Evolutionary conservation across 1,284 basidiomycete genomes (phyloP).

Genomic region (Apiotrichum sp.): DNA sequence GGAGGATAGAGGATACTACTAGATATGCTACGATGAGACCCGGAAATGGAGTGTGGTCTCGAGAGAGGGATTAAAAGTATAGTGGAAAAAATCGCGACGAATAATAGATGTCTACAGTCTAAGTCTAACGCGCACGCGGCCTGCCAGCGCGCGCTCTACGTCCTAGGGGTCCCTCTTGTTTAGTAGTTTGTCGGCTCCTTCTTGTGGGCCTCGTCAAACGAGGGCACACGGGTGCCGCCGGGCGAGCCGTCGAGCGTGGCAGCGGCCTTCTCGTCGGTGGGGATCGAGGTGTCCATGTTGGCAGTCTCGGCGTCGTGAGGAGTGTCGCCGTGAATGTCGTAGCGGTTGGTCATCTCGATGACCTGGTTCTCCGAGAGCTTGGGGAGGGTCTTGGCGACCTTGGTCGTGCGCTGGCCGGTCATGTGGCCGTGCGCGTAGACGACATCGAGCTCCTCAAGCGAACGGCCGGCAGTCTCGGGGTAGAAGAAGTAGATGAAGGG

Average conservation of each 20-base stretch:
- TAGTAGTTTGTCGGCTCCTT: neutral
- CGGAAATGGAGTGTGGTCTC: no score
- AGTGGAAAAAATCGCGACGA: no score
- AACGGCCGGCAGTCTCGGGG: conserved; percentile 38
- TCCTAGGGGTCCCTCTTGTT: no score
- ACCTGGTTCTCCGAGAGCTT: conserved; percentile 45
- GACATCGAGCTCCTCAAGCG: conserved; percentile 46
- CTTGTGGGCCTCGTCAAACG: conserved; percentile 1
- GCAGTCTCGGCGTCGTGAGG: conserved; percentile 7
- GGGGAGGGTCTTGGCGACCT: conserved; percentile 40
- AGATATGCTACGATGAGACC: neutral
- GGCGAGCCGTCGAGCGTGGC: neutral
- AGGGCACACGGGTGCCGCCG: conserved; percentile 2
- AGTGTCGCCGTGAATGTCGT: conserved; percentile 45
- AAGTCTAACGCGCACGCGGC: no score
- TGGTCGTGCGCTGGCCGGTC: conserved; percentile 31
- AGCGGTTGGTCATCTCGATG: conserved; percentile 40
- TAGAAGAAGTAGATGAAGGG: conserved; percentile 48
- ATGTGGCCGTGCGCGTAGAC: conserved; percentile 39
- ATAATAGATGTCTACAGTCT: no score
- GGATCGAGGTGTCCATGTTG: conserved; percentile 13
- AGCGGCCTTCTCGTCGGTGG: neutral
- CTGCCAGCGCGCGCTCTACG: no score
- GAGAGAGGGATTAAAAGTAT: no score
- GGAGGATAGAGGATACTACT: no score